A percentile compares a stretch with the other conserved stretches of the same genome.
These are phyloP conservation scores for Myriosclerotinia duriaeana DNA, from an alignment of 2,329 filamentous ascomycete genomes.

Conservation along the genomic window DNA sequence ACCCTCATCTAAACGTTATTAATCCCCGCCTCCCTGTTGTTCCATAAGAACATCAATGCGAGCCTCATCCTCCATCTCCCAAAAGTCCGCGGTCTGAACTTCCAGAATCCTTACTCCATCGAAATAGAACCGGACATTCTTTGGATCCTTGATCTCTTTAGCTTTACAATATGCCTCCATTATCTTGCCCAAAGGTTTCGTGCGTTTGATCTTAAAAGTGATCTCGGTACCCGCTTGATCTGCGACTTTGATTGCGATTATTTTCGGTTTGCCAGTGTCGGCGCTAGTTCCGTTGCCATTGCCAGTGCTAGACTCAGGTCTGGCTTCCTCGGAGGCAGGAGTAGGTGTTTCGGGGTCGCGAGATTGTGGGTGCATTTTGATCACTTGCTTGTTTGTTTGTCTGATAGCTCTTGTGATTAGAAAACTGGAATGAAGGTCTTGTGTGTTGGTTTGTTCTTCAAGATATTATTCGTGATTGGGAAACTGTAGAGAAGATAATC, in stretches of 20 bases:
- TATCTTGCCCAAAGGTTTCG: neutral
- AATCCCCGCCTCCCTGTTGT: slow-evolving; percentile 3
- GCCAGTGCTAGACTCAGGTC: neutral
- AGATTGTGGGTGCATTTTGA: neutral
- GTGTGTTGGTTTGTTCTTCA: neutral
- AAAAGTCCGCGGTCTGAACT: slow-evolving; percentile 1
- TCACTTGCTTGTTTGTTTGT: neutral
- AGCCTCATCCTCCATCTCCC: slow-evolving; percentile 8
- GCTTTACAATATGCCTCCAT: slow-evolving; percentile 14
- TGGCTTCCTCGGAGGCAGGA: neutral
- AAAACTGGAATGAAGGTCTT: neutral
- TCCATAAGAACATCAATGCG: slow-evolving; percentile 10
- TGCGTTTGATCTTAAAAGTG: slow-evolving; percentile 19
- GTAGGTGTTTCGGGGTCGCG: neutral
- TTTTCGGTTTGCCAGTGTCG: neutral
- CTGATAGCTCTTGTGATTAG: neutral
- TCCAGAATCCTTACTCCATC: neutral
- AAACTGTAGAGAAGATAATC: neutral
- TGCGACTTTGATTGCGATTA: neutral
- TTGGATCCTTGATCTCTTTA: neutral
- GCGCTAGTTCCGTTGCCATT: neutral
- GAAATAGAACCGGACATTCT: neutral
- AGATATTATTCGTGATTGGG: no score
- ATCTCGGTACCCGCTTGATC: neutral
- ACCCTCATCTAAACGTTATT: neutral